phyloP scores from a whole-genome alignment of 352 stramenopile species.

The Phytopythium chamaehyphon region DNA sequence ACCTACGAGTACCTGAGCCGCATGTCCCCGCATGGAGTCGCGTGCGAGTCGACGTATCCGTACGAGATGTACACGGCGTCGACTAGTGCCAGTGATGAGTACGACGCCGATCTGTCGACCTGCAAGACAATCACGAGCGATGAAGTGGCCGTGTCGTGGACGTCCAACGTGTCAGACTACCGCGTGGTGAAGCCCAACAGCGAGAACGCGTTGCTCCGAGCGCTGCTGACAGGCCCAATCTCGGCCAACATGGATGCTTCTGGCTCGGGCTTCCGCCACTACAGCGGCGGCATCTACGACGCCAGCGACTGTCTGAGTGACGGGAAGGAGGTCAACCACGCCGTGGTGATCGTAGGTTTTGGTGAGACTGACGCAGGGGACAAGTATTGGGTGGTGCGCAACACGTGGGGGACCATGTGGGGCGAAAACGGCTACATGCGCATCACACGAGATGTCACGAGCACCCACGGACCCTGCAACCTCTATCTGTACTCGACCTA shows the following conservation, averaged over 20 bases:
- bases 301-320: constrained; percentile 67
- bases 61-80: constrained; percentile 76
- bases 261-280: constrained; percentile 79
- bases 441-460: constrained; percentile 34
- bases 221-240: constrained; percentile 60
- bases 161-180: constrained; percentile 43
- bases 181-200: constrained; percentile 41
- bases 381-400: constrained; percentile 88
- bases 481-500: constrained; percentile 74
- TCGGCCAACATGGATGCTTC: constrained; percentile 75
- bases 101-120: constrained; percentile 28
- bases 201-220: constrained; percentile 58
- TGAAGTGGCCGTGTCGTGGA: constrained; percentile 51
- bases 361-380: constrained; percentile 63
- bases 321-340: constrained; percentile 82
- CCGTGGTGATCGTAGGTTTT: constrained; percentile 84
- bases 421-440: constrained; percentile 81
- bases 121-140: constrained; percentile 23
- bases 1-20: constrained; percentile 84
- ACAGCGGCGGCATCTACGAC: constrained; percentile 84
- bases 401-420: constrained; percentile 90
- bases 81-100: constrained; percentile 3
- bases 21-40: constrained; percentile 56
- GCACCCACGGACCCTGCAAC: constrained; percentile 57
- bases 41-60: constrained; percentile 58